A percentile compares a stretch with the other conserved stretches of the same genome.
Evolutionary conservation across 2,329 filamentous ascomycete species (phyloP).

Genomic region (Arachnomyces sp.): DNA sequence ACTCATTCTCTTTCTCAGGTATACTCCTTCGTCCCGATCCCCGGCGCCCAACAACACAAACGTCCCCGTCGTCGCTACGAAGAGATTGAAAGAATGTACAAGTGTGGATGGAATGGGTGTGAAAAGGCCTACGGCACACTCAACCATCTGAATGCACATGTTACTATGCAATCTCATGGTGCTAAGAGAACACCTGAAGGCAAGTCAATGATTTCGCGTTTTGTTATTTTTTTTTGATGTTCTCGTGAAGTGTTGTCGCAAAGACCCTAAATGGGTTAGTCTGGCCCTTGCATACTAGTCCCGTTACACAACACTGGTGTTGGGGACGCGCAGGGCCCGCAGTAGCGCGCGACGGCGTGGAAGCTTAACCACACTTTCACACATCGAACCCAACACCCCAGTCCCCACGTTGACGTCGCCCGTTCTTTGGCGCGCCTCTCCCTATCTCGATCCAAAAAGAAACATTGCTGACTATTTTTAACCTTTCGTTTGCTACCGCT

Average conservation of each 20-base stretch:
- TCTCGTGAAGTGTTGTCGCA: conserved; percentile 23
- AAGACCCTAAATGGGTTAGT: conserved; percentile 33
- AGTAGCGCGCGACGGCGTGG: conserved; percentile 43
- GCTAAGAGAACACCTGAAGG: conserved; percentile 84
- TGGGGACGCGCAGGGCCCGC: conserved; percentile 43
- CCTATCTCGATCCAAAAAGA: neutral
- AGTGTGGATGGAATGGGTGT: conserved; percentile 96
- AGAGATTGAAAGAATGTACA: conserved; percentile 99
- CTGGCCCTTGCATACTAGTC: conserved; percentile 32
- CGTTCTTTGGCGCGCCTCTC: neutral
- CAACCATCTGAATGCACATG: conserved; percentile 95
- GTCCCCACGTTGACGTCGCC: conserved; percentile 5
- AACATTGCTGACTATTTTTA: conserved; percentile 16
- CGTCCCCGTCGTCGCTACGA: conserved; percentile 87
- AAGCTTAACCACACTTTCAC: conserved; percentile 38
- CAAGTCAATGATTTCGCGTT: too few relatives aligned
- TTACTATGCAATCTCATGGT: conserved; percentile 97
- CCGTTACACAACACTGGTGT: conserved; percentile 42
- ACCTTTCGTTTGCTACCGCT: conserved; percentile 17
- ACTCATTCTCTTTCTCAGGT: conserved; percentile 60
- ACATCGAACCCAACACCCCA: conserved; percentile 11
- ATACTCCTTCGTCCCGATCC: conserved; percentile 96
- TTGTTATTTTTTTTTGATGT: conserved; percentile 16
- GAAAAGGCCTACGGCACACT: conserved; percentile 97
- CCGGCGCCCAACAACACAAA: conserved; percentile 94